Evolutionary conservation across 106 monocot genomes (phyloP).

Genomic region (Hemerocallis citrina): DNA sequence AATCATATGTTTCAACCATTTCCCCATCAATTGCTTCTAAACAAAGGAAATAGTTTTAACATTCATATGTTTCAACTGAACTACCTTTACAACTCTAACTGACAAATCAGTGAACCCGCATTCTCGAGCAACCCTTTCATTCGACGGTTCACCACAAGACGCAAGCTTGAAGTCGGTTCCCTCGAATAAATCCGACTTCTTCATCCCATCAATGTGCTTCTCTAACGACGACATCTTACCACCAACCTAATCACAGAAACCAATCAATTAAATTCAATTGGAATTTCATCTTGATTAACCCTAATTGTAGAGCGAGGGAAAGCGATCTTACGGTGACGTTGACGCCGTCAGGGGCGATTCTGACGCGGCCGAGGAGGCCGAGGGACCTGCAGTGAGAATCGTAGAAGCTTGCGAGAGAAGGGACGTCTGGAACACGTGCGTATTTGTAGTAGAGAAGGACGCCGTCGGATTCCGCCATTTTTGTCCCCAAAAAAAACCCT

Average conservation of each 20-base stretch:
- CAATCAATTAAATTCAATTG: not conserved
- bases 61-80: too few species aligned
- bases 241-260: constrained; percentile 53
- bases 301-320: not conserved
- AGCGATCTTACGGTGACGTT: constrained; percentile 66
- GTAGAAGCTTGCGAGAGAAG: constrained; percentile 46
- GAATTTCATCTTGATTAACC: not conserved
- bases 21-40: too few species aligned
- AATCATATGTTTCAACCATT: too few species aligned
- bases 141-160: constrained; percentile 40
- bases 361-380: constrained; percentile 81
- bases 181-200: constrained; percentile 50
- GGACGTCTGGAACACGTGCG: constrained; percentile 40
- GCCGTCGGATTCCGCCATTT: constrained; percentile 32
- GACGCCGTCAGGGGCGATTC: constrained; percentile 82
- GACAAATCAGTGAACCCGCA: constrained; percentile 82
- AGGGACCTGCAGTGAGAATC: constrained; percentile 61
- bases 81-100: constrained; percentile 87
- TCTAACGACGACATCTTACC: constrained; percentile 72
- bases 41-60: too few species aligned
- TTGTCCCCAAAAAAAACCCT: too few species aligned
- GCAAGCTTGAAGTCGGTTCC: constrained; percentile 96
- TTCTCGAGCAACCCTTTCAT: constrained; percentile 63
- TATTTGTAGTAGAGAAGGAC: constrained; percentile 97
- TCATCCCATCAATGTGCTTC: constrained; percentile 70